Conservation (phyloP, 176 grass and related monocot genomes). For the Cenchrus fungigraminus region DNA sequence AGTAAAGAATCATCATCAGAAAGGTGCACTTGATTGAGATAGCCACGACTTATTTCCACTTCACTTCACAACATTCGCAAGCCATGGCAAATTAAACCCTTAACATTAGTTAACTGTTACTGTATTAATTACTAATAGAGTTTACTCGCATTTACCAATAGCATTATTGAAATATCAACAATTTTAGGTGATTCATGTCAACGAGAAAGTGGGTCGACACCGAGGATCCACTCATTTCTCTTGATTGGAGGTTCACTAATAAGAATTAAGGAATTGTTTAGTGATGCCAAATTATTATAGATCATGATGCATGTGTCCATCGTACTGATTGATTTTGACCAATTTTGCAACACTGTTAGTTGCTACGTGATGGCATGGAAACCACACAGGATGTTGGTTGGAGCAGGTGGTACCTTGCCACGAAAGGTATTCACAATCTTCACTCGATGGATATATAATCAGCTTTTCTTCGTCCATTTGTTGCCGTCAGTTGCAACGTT, state of each 20-base stretch:
- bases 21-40: background rate
- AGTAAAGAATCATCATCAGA: background rate
- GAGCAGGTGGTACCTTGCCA: constrained; percentile 33
- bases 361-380: background rate
- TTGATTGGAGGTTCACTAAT: background rate
- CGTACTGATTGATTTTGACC: background rate
- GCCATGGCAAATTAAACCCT: too few relatives aligned
- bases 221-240: background rate
- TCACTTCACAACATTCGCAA: background rate
- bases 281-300: background rate
- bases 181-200: too few relatives aligned
- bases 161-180: background rate
- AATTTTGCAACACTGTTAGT: background rate
- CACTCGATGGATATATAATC: background rate
- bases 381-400: background rate
- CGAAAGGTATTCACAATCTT: constrained; percentile 6
- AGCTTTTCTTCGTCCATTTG: background rate
- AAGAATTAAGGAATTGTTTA: background rate
- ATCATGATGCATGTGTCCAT: background rate
- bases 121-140: background rate
- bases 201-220: background rate
- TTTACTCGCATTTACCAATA: background rate
- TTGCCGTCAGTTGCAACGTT: constrained; percentile 29
- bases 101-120: too few relatives aligned
- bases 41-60: background rate